Evolutionary conservation across 164 flowering plant species (phyloP).

Genomic region (Chimonanthus praecox): DNA sequence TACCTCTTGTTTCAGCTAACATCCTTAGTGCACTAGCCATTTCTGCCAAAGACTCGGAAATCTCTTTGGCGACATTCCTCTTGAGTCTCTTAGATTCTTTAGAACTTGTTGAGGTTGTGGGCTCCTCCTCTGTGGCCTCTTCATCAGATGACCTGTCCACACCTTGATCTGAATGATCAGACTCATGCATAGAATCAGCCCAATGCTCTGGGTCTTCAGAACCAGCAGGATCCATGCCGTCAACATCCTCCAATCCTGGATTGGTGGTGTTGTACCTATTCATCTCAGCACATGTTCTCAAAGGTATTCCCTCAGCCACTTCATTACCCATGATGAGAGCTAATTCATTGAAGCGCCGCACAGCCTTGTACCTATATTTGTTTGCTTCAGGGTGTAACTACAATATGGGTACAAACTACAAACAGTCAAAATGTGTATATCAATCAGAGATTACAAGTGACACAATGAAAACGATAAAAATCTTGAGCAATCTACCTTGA

Average conservation of each 20-base stretch:
- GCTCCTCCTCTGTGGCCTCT: not conserved
- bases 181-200: not conserved
- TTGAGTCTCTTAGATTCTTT: not conserved
- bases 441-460: not conserved
- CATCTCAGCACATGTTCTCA: not conserved
- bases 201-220: not conserved
- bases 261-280: not conserved
- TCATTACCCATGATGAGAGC: constrained; percentile 7
- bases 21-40: not conserved
- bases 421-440: constrained; percentile 1
- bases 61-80: not conserved
- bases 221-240: not conserved
- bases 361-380: constrained; percentile 24
- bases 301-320: not conserved
- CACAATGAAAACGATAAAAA: not conserved
- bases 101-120: not conserved
- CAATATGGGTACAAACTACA: not conserved
- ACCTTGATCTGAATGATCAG: not conserved
- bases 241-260: not conserved
- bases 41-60: constrained; percentile 1
- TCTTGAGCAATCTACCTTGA: constrained; percentile 32
- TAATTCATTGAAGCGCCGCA: constrained; percentile 4
- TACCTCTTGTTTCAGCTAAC: not conserved
- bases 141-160: not conserved
- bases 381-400: constrained; percentile 54